Evolutionary conservation across 2,329 filamentous ascomycete genomes (phyloP), one percentile per base, ranked within the genome.

Genomic region (Aspergillus fumigatiaffinis): DNA sequence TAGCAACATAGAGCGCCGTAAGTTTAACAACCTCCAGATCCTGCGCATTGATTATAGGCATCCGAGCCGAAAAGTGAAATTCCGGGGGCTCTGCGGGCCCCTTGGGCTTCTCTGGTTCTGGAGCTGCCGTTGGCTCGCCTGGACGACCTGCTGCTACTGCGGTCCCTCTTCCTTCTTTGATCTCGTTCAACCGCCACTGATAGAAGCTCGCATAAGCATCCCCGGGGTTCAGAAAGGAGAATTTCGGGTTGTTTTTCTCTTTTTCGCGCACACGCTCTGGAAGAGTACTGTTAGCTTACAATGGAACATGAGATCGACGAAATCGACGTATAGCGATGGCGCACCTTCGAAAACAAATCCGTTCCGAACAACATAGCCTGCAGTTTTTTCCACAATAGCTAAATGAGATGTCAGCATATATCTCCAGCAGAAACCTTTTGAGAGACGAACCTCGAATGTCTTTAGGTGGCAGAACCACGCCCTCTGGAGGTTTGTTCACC

Each of bases 41-140:
- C 75, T 96, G 90, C 63, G 95, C 91, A 76, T 89, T 96, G 77
- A 99, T 96, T 65, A 92, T 93, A 57, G 94, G 94, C 91, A 97
- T 96, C 72, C 92, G 89, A 66, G 94, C 92, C 55, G 91, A 96
- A 78, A 97, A 99, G 65, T 90, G 85, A 70, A 95, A 97, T 67
- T 92, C 89, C 56, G 89, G 84, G 17, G 94, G 94, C 69, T 92
- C 87, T 47, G 88, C 87, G 7, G 93, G 93, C 23, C 92, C 93
- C 73, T 89, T 85, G 47, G 91, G 87, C 71, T 89, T 91, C 73
- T 85, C 83, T 51, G 75, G 79, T 65, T 79, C 79, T 52, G 79
- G 78, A 17, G 73, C 77, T 46, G 79, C 79, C 23, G 79, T 77
- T 14, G 80, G 77, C 65, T 92, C 89, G 57, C 83, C 87, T 47